A percentile compares a stretch with the other conserved stretches of the same genome.
These are phyloP conservation scores for Sporisorium exsertum DNA, from an alignment of 1,284 basidiomycete species.

Conservation along the genomic window DNA sequence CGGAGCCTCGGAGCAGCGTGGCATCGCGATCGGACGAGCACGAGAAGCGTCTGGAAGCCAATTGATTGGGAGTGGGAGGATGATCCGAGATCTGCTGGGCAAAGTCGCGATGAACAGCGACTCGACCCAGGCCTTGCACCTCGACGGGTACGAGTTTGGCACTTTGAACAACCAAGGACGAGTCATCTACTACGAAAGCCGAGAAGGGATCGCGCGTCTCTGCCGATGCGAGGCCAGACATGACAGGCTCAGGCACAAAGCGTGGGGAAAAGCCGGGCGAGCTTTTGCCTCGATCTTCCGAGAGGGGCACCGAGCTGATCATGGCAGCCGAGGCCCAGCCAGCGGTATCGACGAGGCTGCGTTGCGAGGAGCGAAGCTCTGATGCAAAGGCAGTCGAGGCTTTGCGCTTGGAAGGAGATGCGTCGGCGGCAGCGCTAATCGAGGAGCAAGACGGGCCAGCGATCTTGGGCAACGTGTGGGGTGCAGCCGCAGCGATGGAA, in stretches of 20 bases:
- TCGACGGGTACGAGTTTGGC: slow-evolving; percentile 49
- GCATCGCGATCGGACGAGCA: slow-evolving; percentile 33
- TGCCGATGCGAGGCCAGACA: slow-evolving; percentile 17
- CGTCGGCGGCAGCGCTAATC: neutral
- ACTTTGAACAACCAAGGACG: slow-evolving; percentile 21
- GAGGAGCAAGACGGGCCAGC: slow-evolving; percentile 8
- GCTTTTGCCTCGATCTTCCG: slow-evolving; percentile 25
- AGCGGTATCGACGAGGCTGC: slow-evolving; percentile 48
- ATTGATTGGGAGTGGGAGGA: slow-evolving; percentile 17
- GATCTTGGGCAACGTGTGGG: slow-evolving; percentile 39
- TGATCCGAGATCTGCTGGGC: slow-evolving; percentile 47
- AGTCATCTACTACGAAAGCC: slow-evolving; percentile 29
- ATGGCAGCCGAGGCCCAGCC: slow-evolving; percentile 54
- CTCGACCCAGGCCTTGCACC: slow-evolving; percentile 48
- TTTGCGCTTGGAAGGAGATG: slow-evolving; percentile 46
- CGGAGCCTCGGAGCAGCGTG: slow-evolving; percentile 33
- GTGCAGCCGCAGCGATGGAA: slow-evolving; percentile 24
- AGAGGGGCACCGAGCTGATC: slow-evolving; percentile 43
- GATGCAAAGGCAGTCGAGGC: slow-evolving; percentile 48
- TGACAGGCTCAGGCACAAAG: slow-evolving; percentile 23
- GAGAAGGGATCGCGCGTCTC: slow-evolving; percentile 39
- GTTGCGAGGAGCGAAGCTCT: slow-evolving; percentile 38
- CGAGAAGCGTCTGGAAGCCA: slow-evolving; percentile 22
- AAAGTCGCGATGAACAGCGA: slow-evolving; percentile 47
- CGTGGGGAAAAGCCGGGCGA: slow-evolving; percentile 47